Evolutionary conservation across 176 grass and related monocot species (phyloP), one percentile per base, ranked within the genome.

Genomic region (Puya raimondii): DNA sequence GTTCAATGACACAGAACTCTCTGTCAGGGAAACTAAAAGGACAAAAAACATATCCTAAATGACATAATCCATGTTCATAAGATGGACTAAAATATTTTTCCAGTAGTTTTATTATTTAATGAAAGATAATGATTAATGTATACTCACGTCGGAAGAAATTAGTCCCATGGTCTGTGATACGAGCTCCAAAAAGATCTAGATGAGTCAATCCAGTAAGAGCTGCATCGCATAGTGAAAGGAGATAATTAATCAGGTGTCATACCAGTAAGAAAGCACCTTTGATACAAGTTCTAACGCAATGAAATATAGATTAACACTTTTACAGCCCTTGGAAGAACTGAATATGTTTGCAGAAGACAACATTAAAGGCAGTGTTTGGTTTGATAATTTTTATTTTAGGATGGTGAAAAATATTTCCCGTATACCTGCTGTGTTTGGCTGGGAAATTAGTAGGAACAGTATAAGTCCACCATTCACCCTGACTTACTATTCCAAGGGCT

Each of bases 151-250:
- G 86, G 42, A 99, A 82, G 80, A 70, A 94, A 75, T 76, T 91
- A 20, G 85, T 88, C 15, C 90, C 95, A 66, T 79, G 64, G 78
- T 99, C 95, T 66, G 87, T 94, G 77, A 99, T 83, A 2, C 64
- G 87, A 84, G 95, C 90, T 74, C 89, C 95, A 74, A 99, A 99
- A 11, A 99, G 82, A 80, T 99, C 95, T 51, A 99, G 87, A 80
- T 94, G 87, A 42, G 85, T 99, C 66, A 99, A 80, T 70, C 90
- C 87, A 80, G 82, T 94, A 72, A 99, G 87, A 86, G 67, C 95
- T 99, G 85, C 47, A 80, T 59, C 73, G 74, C 25, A 68, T 33
- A 59, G n/a, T 51, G 12, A 29, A 42, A 33, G 8, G 25, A 48
- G 33, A 42, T 42, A 6, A 42, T 42, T 42, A 42, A 61, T 18